These are phyloP conservation scores for Phaeosphaeria sp. DNA, from an alignment of 2,329 filamentous ascomycete species.

Conservation along the genomic window DNA sequence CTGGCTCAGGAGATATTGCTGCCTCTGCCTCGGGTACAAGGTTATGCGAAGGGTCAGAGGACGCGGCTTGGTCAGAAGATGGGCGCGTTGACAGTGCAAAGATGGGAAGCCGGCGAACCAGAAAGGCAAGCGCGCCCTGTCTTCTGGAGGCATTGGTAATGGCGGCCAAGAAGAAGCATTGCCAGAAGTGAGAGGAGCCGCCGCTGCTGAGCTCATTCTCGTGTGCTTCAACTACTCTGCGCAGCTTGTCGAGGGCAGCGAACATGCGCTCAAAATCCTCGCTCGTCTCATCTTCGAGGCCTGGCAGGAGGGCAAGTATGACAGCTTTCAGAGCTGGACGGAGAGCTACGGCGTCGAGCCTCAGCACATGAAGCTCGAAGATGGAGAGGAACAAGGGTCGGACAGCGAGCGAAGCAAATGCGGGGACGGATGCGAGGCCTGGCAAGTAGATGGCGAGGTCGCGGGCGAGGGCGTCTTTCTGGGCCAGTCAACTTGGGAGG, in stretches of 20 bases:
- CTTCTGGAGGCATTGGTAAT: conserved; percentile 88
- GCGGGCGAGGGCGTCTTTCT: conserved; percentile 74
- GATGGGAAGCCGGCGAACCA: conserved; percentile 78
- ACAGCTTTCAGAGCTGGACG: conserved; percentile 90
- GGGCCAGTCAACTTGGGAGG: conserved; percentile 32
- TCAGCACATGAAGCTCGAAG: conserved; percentile 79
- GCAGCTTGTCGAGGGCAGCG: conserved; percentile 78
- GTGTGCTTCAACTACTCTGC: conserved; percentile 65
- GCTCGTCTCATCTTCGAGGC: conserved; percentile 92
- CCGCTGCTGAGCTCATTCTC: conserved; percentile 56
- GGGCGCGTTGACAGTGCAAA: conserved; percentile 55
- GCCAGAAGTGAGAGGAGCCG: conserved; percentile 93
- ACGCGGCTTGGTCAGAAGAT: conserved; percentile 21
- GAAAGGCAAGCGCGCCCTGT: conserved; percentile 85
- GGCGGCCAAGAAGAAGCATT: conserved; percentile 92
- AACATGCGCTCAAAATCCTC: conserved; percentile 95
- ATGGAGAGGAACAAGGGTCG: conserved; percentile 84
- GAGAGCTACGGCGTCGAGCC: conserved; percentile 72
- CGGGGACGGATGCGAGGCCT: conserved; percentile 85
- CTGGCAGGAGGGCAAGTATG: conserved; percentile 86
- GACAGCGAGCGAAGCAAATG: conserved; percentile 92
- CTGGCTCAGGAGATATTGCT: conserved; percentile 89
- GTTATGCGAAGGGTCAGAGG: conserved; percentile 8
- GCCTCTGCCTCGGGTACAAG: conserved; percentile 64
- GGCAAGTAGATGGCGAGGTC: conserved; percentile 90